Conservation (phyloP, 768 basidiomycete species). For the Hortiboletus campestris region DNA sequence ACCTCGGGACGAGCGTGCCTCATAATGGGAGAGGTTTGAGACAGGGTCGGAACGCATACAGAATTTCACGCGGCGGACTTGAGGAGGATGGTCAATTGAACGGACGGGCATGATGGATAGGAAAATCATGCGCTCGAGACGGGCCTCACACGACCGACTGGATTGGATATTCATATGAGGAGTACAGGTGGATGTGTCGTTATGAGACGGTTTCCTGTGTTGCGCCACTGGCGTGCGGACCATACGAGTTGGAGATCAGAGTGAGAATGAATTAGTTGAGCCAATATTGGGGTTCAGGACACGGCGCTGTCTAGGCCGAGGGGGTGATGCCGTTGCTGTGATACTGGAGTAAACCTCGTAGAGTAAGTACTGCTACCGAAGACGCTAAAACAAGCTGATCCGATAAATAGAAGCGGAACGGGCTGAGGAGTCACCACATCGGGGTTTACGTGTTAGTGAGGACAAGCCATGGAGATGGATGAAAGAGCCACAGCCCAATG, state of each 20-base stretch:
- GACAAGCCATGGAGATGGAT: conserved; percentile 6
- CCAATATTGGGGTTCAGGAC: conserved; percentile 13
- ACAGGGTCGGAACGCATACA: conserved; percentile 15
- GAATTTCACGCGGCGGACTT: conserved; percentile 21
- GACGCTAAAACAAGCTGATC: conserved; percentile 14
- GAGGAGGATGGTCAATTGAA: conserved; percentile 12
- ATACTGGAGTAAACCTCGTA: conserved; percentile 7
- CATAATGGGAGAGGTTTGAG: not conserved
- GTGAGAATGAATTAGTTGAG: conserved; percentile 14
- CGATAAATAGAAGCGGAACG: conserved; percentile 18
- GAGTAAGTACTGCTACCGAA: conserved; percentile 22
- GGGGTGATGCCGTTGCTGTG: conserved; percentile 19
- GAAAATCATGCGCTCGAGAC: conserved; percentile 7
- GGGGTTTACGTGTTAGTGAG: conserved; percentile 29
- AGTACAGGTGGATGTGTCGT: conserved; percentile 13
- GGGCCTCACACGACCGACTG: conserved; percentile 3
- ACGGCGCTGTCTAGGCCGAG: conserved; percentile 8
- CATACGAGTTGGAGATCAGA: conserved; percentile 18
- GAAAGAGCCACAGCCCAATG: conserved; percentile 12
- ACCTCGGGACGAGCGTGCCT: conserved; percentile 9
- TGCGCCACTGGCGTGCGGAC: conserved; percentile 15
- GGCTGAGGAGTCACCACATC: conserved; percentile 13
- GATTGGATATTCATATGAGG: conserved; percentile 5
- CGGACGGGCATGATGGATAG: conserved; percentile 1
- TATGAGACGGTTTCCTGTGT: conserved; percentile 19